Evolutionary conservation across 2,329 filamentous ascomycete genomes (phyloP).

Genomic region (Colletotrichum sp.): DNA sequence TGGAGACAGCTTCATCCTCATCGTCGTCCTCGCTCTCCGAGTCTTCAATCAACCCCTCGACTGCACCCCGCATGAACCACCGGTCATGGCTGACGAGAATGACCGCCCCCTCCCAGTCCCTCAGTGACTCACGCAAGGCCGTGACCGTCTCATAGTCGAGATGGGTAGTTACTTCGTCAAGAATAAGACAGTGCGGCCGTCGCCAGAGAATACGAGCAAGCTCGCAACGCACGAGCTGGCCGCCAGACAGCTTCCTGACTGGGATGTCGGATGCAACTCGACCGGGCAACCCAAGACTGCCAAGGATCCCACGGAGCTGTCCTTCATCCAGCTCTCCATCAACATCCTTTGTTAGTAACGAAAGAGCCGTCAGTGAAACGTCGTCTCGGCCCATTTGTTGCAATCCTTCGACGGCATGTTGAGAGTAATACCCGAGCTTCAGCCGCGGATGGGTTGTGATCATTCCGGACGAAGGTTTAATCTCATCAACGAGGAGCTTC

Average conservation of each 20-base stretch:
- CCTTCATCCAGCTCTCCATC: conserved; percentile 65
- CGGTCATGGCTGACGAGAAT: conserved; percentile 82
- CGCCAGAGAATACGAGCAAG: conserved; percentile 73
- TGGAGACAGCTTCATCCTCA: conserved; percentile 42
- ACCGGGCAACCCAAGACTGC: conserved; percentile 73
- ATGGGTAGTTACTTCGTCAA: conserved; percentile 87
- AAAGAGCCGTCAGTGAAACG: conserved; percentile 66
- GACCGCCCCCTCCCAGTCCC: conserved; percentile 74
- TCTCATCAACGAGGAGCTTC: conserved; percentile 68
- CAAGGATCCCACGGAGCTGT: conserved; percentile 69
- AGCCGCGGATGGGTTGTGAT: conserved; percentile 71
- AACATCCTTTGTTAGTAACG: conserved; percentile 62
- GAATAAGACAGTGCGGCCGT: conserved; percentile 73
- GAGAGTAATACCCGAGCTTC: conserved; percentile 78
- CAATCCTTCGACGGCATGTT: conserved; percentile 76
- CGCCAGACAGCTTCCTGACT: conserved; percentile 75
- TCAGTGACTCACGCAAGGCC: conserved; percentile 70
- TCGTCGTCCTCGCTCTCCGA: conserved; percentile 44
- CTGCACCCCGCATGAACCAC: conserved; percentile 77
- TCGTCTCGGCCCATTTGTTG: conserved; percentile 53
- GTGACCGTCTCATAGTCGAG: conserved; percentile 82
- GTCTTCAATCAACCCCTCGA: conserved; percentile 63
- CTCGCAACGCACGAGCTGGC: conserved; percentile 72
- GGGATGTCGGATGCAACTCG: conserved; percentile 76
- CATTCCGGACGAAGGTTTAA: conserved; percentile 64